These are phyloP conservation scores for Fraxinus anomala DNA, from an alignment of 257 asterid genomes.

Conservation along the genomic window DNA sequence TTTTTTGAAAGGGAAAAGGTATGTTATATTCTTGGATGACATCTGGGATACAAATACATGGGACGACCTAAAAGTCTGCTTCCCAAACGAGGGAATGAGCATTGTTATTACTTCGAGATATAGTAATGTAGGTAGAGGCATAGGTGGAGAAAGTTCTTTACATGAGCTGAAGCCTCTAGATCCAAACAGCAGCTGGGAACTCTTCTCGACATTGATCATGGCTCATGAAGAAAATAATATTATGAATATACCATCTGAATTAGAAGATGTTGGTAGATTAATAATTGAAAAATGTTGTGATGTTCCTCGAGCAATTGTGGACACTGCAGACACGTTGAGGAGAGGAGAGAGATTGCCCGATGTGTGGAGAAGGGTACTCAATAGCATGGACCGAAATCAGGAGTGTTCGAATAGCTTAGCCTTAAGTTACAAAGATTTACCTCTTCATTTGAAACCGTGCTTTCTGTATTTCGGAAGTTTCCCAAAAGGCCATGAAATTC, in stretches of 20 bases:
- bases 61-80: not conserved
- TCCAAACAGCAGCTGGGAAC: not conserved
- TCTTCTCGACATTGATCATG: not conserved
- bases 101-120: slow-evolving; percentile 2
- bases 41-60: not conserved
- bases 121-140: not conserved
- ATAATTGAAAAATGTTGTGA: slow-evolving; percentile 15
- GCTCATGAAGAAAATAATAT: not conserved
- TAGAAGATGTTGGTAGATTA: not conserved
- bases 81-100: not conserved
- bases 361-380: not conserved
- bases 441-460: slow-evolving; percentile 6
- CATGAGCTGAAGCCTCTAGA: not conserved
- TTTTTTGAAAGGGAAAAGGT: not conserved
- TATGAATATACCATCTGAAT: not conserved
- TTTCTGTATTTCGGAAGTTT: slow-evolving; percentile 11
- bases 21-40: not conserved
- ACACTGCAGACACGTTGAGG: slow-evolving; percentile 2
- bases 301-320: slow-evolving; percentile 8
- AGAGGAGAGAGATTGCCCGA: not conserved
- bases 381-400: not conserved
- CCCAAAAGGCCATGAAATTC: slow-evolving; percentile 4
- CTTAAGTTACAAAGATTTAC: slow-evolving; percentile 12
- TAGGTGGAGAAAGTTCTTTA: not conserved
- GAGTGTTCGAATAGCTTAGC: slow-evolving; percentile 5